Conservation (phyloP, 208 protist species). For the Lotmaria passim region DNA sequence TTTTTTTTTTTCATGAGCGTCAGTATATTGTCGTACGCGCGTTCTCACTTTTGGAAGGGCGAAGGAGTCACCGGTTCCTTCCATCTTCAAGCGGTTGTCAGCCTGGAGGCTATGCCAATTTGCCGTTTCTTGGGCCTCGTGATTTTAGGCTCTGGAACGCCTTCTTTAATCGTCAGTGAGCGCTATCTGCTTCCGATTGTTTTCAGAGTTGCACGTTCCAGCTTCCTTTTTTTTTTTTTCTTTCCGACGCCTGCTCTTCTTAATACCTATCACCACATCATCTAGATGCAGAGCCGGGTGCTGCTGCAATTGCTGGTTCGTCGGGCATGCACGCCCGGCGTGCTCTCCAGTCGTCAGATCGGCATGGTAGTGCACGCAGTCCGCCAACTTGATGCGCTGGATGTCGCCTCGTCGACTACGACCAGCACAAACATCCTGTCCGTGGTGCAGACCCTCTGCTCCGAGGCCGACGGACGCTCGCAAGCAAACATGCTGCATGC, state of each 20-base stretch:
- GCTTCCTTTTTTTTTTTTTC: no score
- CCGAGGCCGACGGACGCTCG: conserved; percentile 41
- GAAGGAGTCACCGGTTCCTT: no score
- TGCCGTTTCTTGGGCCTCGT: no score
- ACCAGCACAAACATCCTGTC: conserved; percentile 14
- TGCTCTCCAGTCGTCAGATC: conserved; percentile 47
- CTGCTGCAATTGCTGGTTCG: conserved; percentile 27
- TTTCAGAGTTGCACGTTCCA: no score
- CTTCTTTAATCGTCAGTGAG: no score
- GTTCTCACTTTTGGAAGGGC: no score
- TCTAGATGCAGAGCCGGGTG: conserved; percentile 13
- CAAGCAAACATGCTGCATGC: conserved; percentile 59
- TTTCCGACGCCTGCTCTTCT: not conserved
- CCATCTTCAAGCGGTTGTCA: no score
- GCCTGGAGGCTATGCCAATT: no score
- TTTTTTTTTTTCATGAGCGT: no score
- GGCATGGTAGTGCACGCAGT: conserved; percentile 51
- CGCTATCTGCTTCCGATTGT: no score
- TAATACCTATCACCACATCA: not conserved
- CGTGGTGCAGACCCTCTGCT: conserved; percentile 27
- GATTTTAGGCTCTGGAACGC: no score
- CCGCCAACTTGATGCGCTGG: conserved; percentile 42
- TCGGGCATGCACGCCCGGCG: conserved; percentile 38
- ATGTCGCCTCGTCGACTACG: not conserved
- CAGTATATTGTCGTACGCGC: no score